These are phyloP conservation scores for Silene vulgaris DNA, from an alignment of 179 eudicot genomes.

Conservation along the genomic window DNA sequence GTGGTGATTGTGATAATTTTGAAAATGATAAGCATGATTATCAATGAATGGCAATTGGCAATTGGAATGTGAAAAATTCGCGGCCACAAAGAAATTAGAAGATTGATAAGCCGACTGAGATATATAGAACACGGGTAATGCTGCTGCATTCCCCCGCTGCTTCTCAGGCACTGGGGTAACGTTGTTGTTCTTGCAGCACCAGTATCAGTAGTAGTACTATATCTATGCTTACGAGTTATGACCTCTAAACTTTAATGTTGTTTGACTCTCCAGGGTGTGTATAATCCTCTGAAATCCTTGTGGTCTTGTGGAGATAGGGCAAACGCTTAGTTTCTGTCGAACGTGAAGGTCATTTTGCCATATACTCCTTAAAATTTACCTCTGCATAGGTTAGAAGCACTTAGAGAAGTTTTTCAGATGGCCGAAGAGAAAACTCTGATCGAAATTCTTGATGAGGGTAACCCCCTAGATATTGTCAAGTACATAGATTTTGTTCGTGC, in stretches of 20 bases:
- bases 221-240: not conserved
- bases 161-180: too few species aligned
- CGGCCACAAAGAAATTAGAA: too few species aligned
- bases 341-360: constrained; percentile 5
- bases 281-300: not conserved
- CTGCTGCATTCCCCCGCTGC: too few species aligned
- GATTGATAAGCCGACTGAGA: too few species aligned
- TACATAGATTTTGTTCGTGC: constrained; percentile 60
- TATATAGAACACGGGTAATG: too few species aligned
- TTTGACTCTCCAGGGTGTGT: constrained; percentile 18
- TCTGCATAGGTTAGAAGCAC: not conserved
- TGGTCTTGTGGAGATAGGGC: constrained; percentile 9
- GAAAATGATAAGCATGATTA: not conserved
- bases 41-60: too few species aligned
- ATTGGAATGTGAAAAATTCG: too few species aligned
- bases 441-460: constrained; percentile 59
- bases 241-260: constrained; percentile 5
- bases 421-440: constrained; percentile 43
- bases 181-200: not conserved
- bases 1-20: not conserved
- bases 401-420: constrained; percentile 24
- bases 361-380: too few species aligned
- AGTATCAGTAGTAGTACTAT: too few species aligned
- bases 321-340: not conserved
- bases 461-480: constrained; percentile 53